Base-by-base conservation (phyloP, 139 green algal species). In the Prasinococcaceae sp. region DNA sequence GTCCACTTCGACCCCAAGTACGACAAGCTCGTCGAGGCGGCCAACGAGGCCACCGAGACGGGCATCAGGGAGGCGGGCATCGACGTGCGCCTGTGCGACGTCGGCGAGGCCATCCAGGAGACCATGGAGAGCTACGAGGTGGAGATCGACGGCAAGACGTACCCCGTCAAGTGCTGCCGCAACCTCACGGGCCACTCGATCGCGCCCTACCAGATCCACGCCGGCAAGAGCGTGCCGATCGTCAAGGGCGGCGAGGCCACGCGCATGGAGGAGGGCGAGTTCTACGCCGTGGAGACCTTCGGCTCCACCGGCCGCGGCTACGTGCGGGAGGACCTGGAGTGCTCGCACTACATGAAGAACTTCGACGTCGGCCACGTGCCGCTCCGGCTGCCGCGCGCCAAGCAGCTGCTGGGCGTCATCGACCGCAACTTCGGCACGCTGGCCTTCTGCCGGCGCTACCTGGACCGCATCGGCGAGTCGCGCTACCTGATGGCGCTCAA, bases 401-500 rank as follows among this genome's bases (percentile, higher is more conserved):
- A 93, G 76, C 63, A 85, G 72, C 81, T 99, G 57, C 77, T 99
- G 44, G 73, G 58, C 23, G 88, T 78, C 28, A 99, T 99, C 49
- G 84, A 99, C 57, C 48, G 63, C 14, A 85, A 99, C 76, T 99
- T 99, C 67, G 90, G 86, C 28, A 99, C 92, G 29, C 72, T 99
- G 24, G 86, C 90, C 4, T 99, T 99, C 77, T 99, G 92, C 79
- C 75, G 81, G 50, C 62, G 68, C 12, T 96, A 89, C 65, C 65
- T 97, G 62, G 89, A 97, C 70, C 70, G 89, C 3, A 38, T 97
- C 30, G 89, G 89, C 0, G 88, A 97, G 79, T 76, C 70, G n/a
- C 94, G 96, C 74, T 99, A 99, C 76, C 72, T 93, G n/a, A 94
- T 98, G 86, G 90, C 90, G 12, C 77, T 99, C 16, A 95, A 94